A percentile compares a stretch with the other conserved stretches of the same genome.
These are phyloP conservation scores for Diaporthe velutina DNA, from an alignment of 2,329 filamentous ascomycete species.

Conservation along the genomic window DNA sequence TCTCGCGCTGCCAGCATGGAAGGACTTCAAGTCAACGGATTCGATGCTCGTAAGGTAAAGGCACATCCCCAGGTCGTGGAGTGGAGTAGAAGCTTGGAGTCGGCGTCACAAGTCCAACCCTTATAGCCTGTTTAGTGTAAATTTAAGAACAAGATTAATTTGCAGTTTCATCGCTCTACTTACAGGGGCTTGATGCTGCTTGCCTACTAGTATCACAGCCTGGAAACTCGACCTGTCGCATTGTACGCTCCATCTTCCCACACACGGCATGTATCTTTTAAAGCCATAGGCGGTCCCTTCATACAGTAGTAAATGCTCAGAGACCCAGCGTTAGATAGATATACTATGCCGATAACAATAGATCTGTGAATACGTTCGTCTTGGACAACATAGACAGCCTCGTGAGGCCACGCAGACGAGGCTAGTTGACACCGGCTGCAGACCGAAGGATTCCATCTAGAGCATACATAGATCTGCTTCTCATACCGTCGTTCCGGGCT, in stretches of 20 bases:
- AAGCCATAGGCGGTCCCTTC: too few species aligned
- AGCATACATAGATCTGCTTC: not conserved
- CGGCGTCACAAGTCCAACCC: not conserved
- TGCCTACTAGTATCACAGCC: too few species aligned
- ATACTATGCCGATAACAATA: too few species aligned
- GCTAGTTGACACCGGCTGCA: too few species aligned
- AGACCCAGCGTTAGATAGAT: too few species aligned
- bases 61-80: constrained; percentile 35
- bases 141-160: not conserved
- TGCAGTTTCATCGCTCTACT: not conserved
- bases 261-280: too few species aligned
- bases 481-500: not conserved
- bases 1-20: constrained; percentile 35
- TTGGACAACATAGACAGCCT: too few species aligned
- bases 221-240: not conserved
- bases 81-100: constrained; percentile 19
- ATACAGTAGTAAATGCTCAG: not conserved
- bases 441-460: too few species aligned
- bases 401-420: too few species aligned
- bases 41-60: constrained; percentile 32
- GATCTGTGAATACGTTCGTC: too few species aligned
- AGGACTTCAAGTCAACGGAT: constrained; percentile 36
- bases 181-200: too few species aligned
- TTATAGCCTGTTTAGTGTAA: not conserved
- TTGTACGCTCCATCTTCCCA: not conserved